Evolutionary conservation across 345 rosid genomes (phyloP), one percentile per base, ranked within the genome.

Genomic region (Kernera saxatilis): DNA sequence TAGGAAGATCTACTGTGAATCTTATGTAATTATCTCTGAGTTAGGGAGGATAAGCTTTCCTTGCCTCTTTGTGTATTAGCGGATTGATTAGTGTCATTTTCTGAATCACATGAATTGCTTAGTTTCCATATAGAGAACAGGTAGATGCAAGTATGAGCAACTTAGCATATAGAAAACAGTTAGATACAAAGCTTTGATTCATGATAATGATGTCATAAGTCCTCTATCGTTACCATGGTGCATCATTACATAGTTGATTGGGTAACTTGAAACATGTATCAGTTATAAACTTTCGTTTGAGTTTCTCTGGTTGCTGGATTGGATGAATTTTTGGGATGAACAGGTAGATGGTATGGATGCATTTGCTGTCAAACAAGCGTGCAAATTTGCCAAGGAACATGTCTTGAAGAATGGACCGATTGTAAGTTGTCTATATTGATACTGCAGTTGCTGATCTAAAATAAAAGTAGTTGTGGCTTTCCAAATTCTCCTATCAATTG

Each of bases 311-410:
- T 52, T 26, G 4, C 18, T 51, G 39, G 46, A 3, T 21, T 39
- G 9, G 26, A 67, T 59, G 46, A 6, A 14, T 33, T 14, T 53
- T 43, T 40, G 11, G 26, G 17, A 39, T 57, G 14, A 53, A 29
- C 82, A 91, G 97, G 96, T 91, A 35, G 99, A 94, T 71, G 99
- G 99, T 51, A 94, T 94, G 99, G 99, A 94, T 85, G 95, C 79
- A 25, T 73, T 94, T 79, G 98, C 96, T 70, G 99, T 94, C 70
- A 94, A 94, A 70, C 97, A 94, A 78, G 99, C 96, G 3, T 94
- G 99, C 86, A 85, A 81, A 66, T 91, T 89, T 80, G 98, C 99
- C 1, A 94, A 94, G 83, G 95, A 87, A 65, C 84, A 86, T 78
- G 96, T 82, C 29, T 73, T 91, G 82, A 90, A 89, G 83, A 91